Evolutionary conservation across 1,139 yeast genomes (phyloP).

Genomic region (Protomyces lactucae-debilis): DNA sequence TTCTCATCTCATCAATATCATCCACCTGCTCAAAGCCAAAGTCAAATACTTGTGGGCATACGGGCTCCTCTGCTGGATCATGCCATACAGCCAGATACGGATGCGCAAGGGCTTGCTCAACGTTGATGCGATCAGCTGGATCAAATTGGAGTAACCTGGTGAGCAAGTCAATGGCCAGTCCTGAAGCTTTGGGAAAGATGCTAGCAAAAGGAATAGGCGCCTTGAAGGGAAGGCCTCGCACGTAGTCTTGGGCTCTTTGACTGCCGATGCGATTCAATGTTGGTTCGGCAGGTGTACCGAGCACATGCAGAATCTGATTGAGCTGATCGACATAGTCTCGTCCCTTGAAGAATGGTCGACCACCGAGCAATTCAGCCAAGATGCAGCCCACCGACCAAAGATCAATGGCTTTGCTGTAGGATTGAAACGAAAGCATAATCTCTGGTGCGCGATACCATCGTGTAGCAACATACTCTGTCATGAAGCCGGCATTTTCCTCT

Average conservation of each 20-base stretch:
- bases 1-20: constrained; percentile 68
- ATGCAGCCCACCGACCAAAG: constrained; percentile 98
- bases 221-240: constrained; percentile 76
- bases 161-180: constrained; percentile 74
- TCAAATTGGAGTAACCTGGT: constrained; percentile 81
- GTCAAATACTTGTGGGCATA: constrained; percentile 75
- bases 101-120: constrained; percentile 81
- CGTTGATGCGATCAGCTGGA: constrained; percentile 80
- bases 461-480: constrained; percentile 96
- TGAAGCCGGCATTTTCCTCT: constrained; percentile 79
- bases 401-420: constrained; percentile 92
- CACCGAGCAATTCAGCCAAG: constrained; percentile 85
- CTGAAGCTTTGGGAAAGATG: constrained; percentile 79
- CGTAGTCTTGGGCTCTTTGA: constrained; percentile 83
- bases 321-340: constrained; percentile 93
- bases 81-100: constrained; percentile 93
- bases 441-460: constrained; percentile 99
- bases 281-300: constrained; percentile 88
- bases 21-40: constrained; percentile 84
- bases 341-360: constrained; percentile 88
- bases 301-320: constrained; percentile 73
- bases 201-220: constrained; percentile 70
- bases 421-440: constrained; percentile 87
- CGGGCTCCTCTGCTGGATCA: constrained; percentile 92
- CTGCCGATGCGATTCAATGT: constrained; percentile 75